Conservation (phyloP, 1,139 yeast species). For the Entelexis paramagnoliae region DNA sequence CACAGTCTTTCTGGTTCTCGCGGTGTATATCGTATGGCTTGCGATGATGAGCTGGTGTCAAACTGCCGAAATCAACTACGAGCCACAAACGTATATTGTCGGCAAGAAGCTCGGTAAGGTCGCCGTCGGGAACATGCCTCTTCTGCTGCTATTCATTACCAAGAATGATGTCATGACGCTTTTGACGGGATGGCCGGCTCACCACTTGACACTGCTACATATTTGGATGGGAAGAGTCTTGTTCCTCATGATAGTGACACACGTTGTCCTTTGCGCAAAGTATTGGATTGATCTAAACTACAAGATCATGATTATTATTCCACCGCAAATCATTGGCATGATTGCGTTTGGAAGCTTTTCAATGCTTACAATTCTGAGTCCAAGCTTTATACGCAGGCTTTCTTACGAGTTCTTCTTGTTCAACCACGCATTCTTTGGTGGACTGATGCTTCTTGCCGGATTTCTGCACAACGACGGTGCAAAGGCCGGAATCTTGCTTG, state of each 20-base stretch:
- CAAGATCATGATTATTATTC: background rate
- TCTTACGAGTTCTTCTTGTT: constrained; percentile 5
- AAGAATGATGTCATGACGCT: constrained; percentile 2
- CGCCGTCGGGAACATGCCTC: background rate
- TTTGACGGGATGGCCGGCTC: constrained; percentile 3
- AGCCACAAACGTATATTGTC: background rate
- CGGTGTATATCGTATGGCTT: background rate
- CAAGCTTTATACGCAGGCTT: background rate
- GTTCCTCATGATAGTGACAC: background rate
- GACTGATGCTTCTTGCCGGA: background rate
- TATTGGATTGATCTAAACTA: background rate
- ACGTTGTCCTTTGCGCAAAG: background rate
- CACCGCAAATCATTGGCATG: constrained; percentile 4
- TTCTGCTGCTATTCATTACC: background rate
- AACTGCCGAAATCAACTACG: background rate
- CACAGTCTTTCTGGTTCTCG: background rate
- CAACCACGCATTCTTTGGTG: background rate
- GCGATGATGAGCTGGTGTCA: background rate
- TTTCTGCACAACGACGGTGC: constrained; percentile 1
- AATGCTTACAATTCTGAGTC: background rate
- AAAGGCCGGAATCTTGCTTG: background rate
- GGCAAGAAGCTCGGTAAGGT: constrained; percentile 1
- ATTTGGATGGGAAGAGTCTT: constrained; percentile 3
- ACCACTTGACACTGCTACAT: background rate
- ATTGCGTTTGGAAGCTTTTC: constrained; percentile 1